These are phyloP conservation scores for Cucumis sativus DNA, from an alignment of 306 rosid species.

Conservation along the genomic window DNA sequence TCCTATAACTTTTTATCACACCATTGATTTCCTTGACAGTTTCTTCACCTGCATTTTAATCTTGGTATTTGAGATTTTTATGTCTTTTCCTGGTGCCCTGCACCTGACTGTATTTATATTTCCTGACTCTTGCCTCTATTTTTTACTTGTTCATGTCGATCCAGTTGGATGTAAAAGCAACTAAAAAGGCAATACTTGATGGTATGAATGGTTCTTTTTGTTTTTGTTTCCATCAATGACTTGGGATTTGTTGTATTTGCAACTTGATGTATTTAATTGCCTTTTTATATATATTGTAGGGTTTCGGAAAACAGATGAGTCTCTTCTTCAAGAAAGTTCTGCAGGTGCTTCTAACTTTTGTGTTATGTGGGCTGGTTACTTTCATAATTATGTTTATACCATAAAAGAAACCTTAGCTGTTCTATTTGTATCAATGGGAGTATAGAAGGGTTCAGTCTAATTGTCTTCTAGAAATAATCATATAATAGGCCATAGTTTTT, in stretches of 20 bases:
- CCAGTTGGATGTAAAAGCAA: conserved; percentile 72
- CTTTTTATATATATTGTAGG: conserved; percentile 23
- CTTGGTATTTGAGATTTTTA: neutral
- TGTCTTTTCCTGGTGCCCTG: neutral
- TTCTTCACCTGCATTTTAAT: neutral
- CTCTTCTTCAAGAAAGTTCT: conserved; percentile 61
- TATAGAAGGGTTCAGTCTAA: neutral
- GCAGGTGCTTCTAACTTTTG: conserved; percentile 29
- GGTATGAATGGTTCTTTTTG: conserved; percentile 28
- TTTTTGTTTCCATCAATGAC: neutral
- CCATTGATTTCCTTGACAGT: neutral
- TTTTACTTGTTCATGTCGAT: conserved; percentile 17
- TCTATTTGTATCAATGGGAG: neutral
- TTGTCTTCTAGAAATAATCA: neutral
- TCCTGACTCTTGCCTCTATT: neutral
- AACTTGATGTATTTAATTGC: conserved; percentile 5
- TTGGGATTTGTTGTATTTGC: neutral
- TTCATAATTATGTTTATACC: neutral
- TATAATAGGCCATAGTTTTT: neutral
- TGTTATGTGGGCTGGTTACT: neutral
- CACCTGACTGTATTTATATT: neutral
- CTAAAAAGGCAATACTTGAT: conserved; percentile 72
- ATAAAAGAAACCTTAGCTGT: neutral
- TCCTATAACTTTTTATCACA: neutral
- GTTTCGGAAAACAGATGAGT: conserved; percentile 66